Base-by-base conservation (phyloP, 1,139 yeast genomes). In the Pichia sp. region DNA sequence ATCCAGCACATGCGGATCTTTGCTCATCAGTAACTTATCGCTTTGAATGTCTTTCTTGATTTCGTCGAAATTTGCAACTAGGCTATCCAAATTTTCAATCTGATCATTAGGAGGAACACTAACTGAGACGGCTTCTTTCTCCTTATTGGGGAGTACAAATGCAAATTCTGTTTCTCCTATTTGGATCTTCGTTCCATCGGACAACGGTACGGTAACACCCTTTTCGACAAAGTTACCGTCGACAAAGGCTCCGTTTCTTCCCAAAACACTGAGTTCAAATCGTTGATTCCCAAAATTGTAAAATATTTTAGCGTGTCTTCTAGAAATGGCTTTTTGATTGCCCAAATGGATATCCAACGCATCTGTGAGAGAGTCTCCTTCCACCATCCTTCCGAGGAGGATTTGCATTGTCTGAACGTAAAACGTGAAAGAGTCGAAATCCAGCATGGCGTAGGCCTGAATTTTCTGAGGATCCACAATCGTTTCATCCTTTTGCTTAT, bases 391-490 rank as follows among this genome's bases (percentile, higher is more conserved):
- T 7, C 99, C 99, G 46, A 93, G 75, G 8, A 93, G 80, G 2
- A 93, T 97, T 68, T 93, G 98, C 64, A 93, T 77, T 1, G 99
- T 93, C 71, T 93, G 99, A 4, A 93, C 97, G 64, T 91, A 93
- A 70, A 95, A 93, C 4, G 96, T 90, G 68, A 86, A 92, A 61
- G 90, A 84, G 58, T 89, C 96, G 70, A 93, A 93, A 68, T 93
- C 98, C 46, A 93, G 73, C 61, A 97, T 78, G 1, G 99, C 99
- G 68, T 93, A 93, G 1, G 99, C 99, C 9, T 92, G 87, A 12
- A 93, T 66, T 40, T 63, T 62, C 27, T 64, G 68, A 10, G 54
- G 59, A 14, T 46, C 52, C 40, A 40, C 27, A 4, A 36, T 9
- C 10, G 40, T n/a, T 6, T 30, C 36, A 16, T 31, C 38, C 16